Conservation (phyloP, 1,284 basidiomycete genomes). For the Phylloporus sp. region DNA sequence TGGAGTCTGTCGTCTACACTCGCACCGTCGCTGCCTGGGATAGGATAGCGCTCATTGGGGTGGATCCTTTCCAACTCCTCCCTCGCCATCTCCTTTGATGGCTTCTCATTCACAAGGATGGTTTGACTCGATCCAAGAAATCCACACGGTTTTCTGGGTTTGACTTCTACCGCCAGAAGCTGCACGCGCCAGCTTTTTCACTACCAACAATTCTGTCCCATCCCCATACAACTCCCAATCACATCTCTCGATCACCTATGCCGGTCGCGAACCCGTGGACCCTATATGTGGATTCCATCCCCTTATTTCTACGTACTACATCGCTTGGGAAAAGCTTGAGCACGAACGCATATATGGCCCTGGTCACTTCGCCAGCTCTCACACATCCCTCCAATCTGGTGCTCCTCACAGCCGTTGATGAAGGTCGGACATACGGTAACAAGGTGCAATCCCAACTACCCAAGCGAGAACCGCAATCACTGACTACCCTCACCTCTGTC, state of each 20-base stretch:
- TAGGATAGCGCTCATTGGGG: conserved; percentile 60
- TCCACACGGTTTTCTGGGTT: conserved; percentile 87
- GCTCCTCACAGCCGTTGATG: conserved; percentile 30
- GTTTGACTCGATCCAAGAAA: conserved; percentile 60
- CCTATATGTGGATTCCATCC: conserved; percentile 95
- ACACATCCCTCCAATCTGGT: conserved; percentile 56
- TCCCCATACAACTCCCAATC: conserved; percentile 66
- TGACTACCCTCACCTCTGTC: conserved; percentile 27
- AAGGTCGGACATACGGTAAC: conserved; percentile 25
- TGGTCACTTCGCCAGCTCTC: conserved; percentile 93
- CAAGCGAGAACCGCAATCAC: conserved; percentile 31
- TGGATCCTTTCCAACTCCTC: conserved; percentile 68
- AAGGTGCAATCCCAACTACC: conserved; percentile 38
- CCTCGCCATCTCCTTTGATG: conserved; percentile 59
- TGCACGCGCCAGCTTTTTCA: conserved; percentile 79
- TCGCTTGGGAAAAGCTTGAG: conserved; percentile 94
- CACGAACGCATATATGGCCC: conserved; percentile 92
- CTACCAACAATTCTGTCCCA: conserved; percentile 56
- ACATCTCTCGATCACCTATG: conserved; percentile 54
- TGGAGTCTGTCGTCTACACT: conserved; percentile 83
- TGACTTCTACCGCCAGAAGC: conserved; percentile 92
- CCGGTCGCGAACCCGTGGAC: conserved; percentile 66
- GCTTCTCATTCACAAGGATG: conserved; percentile 38
- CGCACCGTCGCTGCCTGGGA: conserved; percentile 83
- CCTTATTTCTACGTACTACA: conserved; percentile 94